phyloP scores from a whole-genome alignment of 2,329 filamentous ascomycete species.

The Aspergillus quadricinctus region DNA sequence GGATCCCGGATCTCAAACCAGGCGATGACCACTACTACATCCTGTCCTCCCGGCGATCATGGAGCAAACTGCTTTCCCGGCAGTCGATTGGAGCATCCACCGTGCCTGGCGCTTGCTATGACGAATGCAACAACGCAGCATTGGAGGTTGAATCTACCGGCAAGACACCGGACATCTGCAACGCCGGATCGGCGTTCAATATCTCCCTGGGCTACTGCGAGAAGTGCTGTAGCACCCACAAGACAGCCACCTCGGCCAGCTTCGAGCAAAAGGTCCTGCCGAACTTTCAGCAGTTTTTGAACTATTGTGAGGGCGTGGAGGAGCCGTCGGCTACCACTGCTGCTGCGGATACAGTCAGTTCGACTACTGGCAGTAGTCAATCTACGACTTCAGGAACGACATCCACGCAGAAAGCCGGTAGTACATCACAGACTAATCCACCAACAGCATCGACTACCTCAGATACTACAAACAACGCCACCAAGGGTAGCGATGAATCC shows the following conservation, averaged over 20 bases:
- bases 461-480: too few species aligned
- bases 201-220: not conserved
- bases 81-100: conserved; percentile 22
- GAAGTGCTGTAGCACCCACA: not conserved
- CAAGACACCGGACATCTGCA: conserved; percentile 32
- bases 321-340: not conserved
- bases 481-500: too few species aligned
- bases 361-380: not conserved
- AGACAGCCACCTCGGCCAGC: not conserved
- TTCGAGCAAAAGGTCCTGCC: conserved; percentile 3
- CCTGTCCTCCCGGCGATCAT: not conserved
- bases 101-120: conserved; percentile 49
- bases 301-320: not conserved
- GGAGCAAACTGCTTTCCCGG: conserved; percentile 16
- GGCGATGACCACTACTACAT: conserved; percentile 6
- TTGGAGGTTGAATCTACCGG: conserved; percentile 47
- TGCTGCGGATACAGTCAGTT: not conserved
- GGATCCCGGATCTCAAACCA: conserved; percentile 23
- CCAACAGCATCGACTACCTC: too few species aligned
- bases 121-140: conserved; percentile 49
- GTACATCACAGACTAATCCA: too few species aligned
- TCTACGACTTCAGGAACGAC: not conserved
- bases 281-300: conserved; percentile 8
- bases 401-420: too few species aligned
- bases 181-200: conserved; percentile 9